phyloP scores from a whole-genome alignment of 306 rosid genomes.

The Acacia acuminata region DNA sequence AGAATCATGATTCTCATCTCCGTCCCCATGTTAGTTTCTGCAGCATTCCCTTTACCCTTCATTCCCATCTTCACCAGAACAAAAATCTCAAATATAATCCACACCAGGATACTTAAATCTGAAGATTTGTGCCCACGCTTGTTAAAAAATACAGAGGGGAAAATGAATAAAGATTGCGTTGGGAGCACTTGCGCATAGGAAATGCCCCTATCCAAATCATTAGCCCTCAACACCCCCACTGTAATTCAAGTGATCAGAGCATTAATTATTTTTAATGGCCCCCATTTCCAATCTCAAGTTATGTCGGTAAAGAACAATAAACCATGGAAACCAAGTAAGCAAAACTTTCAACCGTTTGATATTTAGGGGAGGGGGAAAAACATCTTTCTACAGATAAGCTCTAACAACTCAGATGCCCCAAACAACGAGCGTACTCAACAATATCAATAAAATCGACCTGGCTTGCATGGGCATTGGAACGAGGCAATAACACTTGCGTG shows the following conservation, averaged over 20 bases:
- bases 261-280: not conserved
- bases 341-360: slow-evolving; percentile 31
- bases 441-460: slow-evolving; percentile 40
- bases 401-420: slow-evolving; percentile 41
- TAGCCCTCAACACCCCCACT: too few relatives aligned
- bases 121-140: not conserved
- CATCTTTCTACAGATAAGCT: slow-evolving; percentile 33
- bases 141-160: not conserved
- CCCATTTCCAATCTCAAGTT: not conserved
- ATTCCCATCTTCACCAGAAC: not conserved
- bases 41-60: not conserved
- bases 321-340: slow-evolving; percentile 35
- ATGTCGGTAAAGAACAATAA: not conserved
- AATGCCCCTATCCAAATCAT: not conserved
- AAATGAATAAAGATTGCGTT: not conserved
- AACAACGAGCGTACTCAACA: slow-evolving; percentile 38
- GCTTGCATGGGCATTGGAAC: slow-evolving; percentile 42
- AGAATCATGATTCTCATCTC: not conserved
- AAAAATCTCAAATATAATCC: not conserved
- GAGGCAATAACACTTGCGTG: slow-evolving; percentile 41
- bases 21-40: not conserved
- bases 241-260: not conserved
- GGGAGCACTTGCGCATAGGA: not conserved
- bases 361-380: not conserved
- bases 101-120: not conserved